Evolutionary conservation across 1,284 basidiomycete species (phyloP), one percentile per base, ranked within the genome.

Genomic region (Cystobasidium slooffiae): DNA sequence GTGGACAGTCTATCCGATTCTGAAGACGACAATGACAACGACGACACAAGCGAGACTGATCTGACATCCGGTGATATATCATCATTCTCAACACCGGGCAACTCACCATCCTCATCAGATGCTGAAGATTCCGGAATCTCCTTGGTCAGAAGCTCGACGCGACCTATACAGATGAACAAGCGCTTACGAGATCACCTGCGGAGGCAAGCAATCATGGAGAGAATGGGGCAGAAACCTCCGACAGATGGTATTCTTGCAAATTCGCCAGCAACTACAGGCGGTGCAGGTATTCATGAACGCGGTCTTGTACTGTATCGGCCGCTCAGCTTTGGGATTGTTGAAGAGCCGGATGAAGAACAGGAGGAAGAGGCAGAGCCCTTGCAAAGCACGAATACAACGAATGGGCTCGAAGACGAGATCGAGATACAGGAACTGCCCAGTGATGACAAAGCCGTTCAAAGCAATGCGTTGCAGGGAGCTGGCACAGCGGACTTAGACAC

Each of bases 301-400:
- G 69, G 69, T 20, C 61, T 72, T 16, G 69, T 72, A 22, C 51
- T 72, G 31, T 72, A 72, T 41, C 59, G 69, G n/a, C 69, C 69
- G 9, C n/a, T 72, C 16, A 63, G 59, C 49, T 72, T 20, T 12
- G 69, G 69, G 1, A 56, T 72, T 9, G 69, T 72, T 5, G 69
- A 72, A 51, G 69, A 72, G 51, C 52, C 55, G 8, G 41, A 51
- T 3, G 66, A 72, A 37, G 59, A 55, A 16, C 47, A 72, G 22
- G 49, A 52, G 14, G 8, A 37, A 22, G 58, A 9, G 20, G 41
- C 22, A 39, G 31, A 14, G 59, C 9, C 12, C 24, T 44, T 22
- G 37, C 39, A 18, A 41, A n/a, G 31, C 31, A 31, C 31, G 31
- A 5, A 31, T 1, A 31, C 39, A 24, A 41, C 37, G 56, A 41